phyloP scores from a whole-genome alignment of 495 filamentous ascomycete species.

The Penicillium simplicissimum region DNA sequence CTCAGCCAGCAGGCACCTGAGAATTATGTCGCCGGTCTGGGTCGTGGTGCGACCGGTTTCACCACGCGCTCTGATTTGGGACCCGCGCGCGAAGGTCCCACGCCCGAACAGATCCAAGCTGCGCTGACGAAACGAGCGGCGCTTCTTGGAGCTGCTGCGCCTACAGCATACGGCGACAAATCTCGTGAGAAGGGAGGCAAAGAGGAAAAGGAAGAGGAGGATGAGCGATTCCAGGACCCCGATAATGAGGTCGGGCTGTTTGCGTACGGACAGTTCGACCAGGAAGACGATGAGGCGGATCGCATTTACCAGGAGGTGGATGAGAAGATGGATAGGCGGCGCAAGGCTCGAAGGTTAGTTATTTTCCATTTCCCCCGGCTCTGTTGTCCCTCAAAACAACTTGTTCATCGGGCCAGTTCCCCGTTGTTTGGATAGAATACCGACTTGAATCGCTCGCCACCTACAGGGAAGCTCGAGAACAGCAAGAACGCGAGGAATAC shows the following conservation, averaged over 20 bases:
- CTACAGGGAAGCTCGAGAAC: slow-evolving; percentile 92
- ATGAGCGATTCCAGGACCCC: slow-evolving; percentile 89
- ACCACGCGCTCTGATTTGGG: slow-evolving; percentile 96
- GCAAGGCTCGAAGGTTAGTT: slow-evolving; percentile 89
- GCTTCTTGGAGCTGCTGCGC: slow-evolving; percentile 76
- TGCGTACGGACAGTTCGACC: slow-evolving; percentile 88
- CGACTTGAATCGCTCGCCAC: slow-evolving; percentile 67
- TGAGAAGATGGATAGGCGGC: slow-evolving; percentile 89
- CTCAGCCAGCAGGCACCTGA: slow-evolving; percentile 88
- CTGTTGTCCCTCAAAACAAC: slow-evolving; percentile 42
- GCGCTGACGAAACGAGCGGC: slow-evolving; percentile 89
- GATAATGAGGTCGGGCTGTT: slow-evolving; percentile 97
- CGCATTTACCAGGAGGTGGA: slow-evolving; percentile 93
- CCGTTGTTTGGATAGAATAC: slow-evolving; percentile 77
- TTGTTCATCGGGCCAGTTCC: slow-evolving; percentile 67
- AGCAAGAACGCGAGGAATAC: slow-evolving; percentile 88
- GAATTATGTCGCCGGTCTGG: slow-evolving; percentile 97
- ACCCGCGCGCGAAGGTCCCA: slow-evolving; percentile 93
- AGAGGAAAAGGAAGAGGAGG: slow-evolving; percentile 72
- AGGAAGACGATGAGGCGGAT: slow-evolving; percentile 96
- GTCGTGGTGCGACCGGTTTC: slow-evolving; percentile 96
- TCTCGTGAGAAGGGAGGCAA: slow-evolving; percentile 63
- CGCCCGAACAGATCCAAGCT: slow-evolving; percentile 97
- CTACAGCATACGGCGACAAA: slow-evolving; percentile 73
- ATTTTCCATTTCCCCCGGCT: slow-evolving; percentile 22